Evolutionary conservation across 208 protist species (phyloP), one percentile per base, ranked within the genome.

Genomic region (Acanthamoeba divionensis): DNA sequence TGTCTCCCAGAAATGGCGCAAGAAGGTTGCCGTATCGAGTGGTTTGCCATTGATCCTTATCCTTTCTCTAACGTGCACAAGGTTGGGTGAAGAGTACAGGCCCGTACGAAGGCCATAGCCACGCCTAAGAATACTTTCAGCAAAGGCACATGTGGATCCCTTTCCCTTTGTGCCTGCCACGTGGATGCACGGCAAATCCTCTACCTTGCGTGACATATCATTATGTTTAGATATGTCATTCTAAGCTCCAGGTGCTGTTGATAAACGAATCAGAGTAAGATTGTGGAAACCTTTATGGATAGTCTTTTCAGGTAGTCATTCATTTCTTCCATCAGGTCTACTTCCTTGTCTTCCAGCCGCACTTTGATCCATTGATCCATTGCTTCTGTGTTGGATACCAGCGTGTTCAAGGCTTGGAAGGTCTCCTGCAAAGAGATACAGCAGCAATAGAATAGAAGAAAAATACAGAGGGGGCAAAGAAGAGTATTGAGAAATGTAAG

Each of bases 161-260:
- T 94, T 94, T 41, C 92, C 92, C 66, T 94, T 94, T 4, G 89
- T 92, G 44, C 92, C 92, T 10, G 87, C 57, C 4, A 94, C 50
- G 36, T 94, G 92, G 29, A 94, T 85, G 44, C 80, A 88, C 33
- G 80, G 71, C 80, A 88, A 10, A 21, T 31, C 8, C n/a, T 21
- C 9, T 26, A 85, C 7, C 75, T 85, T 24, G 4, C 44, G 9
- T 47, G 24, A 47, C 54, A 2, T 9, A 36, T 80, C 67, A 77
- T 55, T 47, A 24, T 21, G 24, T 21, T 1, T 75, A 38, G 41
- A 75, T n/a, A 21, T 54, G 65, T 31, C 2, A 13, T 44, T 6
- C 41, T 7, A 3, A 71, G 15, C 38, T 33, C 47, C 8, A 1
- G 1, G 18, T 67, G 12, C 13, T 36, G 31, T 1, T 36, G 6